Evolutionary conservation across 495 filamentous ascomycete genomes (phyloP).

Genomic region (Rhypophila decipiens): DNA sequence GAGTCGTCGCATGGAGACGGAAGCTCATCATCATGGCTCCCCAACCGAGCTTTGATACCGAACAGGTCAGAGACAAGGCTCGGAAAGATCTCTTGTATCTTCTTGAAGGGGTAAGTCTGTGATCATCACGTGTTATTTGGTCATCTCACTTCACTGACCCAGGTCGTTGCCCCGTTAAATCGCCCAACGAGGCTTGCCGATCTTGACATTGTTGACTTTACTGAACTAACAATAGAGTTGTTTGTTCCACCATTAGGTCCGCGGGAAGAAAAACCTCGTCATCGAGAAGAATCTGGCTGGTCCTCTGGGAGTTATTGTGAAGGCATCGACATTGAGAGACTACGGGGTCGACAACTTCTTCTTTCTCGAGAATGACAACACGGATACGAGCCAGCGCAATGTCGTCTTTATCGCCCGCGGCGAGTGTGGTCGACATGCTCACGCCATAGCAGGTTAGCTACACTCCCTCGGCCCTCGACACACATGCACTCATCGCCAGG

Average conservation of each 20-base stretch:
- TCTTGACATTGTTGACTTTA: too few relatives aligned
- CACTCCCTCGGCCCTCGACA: too few relatives aligned
- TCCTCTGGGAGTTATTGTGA: slow-evolving; percentile 83
- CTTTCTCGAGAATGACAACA: slow-evolving; percentile 89
- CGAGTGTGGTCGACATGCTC: slow-evolving; percentile 75
- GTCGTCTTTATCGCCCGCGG: slow-evolving; percentile 87
- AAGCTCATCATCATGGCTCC: slow-evolving; percentile 48
- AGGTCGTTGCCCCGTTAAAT: slow-evolving; percentile 4
- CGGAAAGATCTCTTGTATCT: slow-evolving; percentile 80
- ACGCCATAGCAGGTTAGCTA: slow-evolving; percentile 78
- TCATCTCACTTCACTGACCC: slow-evolving; percentile 6
- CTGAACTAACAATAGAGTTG: slow-evolving; percentile 22
- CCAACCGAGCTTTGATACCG: slow-evolving; percentile 68
- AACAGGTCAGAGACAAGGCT: slow-evolving; percentile 74
- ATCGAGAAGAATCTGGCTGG: slow-evolving; percentile 87
- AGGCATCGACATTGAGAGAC: slow-evolving; percentile 75
- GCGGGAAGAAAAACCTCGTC: slow-evolving; percentile 97
- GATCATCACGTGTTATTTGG: slow-evolving; percentile 10
- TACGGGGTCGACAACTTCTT: slow-evolving; percentile 97
- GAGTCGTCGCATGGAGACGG: slow-evolving; percentile 36
- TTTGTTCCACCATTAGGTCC: slow-evolving; percentile 55
- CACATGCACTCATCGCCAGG: not conserved
- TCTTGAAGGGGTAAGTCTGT: slow-evolving; percentile 82
- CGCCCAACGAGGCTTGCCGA: too few relatives aligned
- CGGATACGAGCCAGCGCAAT: slow-evolving; percentile 87